Conservation (phyloP, 2,329 filamentous ascomycete species). For the Apiospora aurea region DNA sequence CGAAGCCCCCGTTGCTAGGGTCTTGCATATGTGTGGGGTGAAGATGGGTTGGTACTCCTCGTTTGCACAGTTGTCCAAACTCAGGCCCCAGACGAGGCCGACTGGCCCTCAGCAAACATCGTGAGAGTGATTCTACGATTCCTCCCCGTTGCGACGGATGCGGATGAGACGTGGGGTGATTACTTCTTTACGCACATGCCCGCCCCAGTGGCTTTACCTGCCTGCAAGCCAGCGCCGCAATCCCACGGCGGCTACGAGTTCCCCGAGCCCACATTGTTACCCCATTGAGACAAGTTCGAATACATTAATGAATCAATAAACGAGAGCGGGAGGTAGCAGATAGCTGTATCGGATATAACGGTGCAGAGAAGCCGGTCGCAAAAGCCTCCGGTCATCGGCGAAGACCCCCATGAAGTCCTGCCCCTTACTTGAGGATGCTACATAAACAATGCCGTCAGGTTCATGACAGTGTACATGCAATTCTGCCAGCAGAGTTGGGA, state of each 20-base stretch:
- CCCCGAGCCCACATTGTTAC: neutral
- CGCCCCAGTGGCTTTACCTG: neutral
- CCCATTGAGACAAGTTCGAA: neutral
- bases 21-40: neutral
- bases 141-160: neutral
- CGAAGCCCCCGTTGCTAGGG: no score
- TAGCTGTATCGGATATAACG: neutral
- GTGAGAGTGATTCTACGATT: neutral
- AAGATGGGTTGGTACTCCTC: neutral
- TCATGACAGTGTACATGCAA: no score
- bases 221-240: neutral
- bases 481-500: neutral
- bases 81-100: no score
- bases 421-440: no score
- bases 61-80: neutral
- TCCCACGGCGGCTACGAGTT: neutral
- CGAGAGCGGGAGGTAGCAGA: neutral
- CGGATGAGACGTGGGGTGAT: neutral
- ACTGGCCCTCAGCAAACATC: neutral
- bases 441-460: no score
- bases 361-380: neutral
- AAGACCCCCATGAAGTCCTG: neutral
- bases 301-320: neutral
- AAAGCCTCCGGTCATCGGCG: conserved; percentile 1
- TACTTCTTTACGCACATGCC: neutral